Evolutionary conservation across 2,329 filamentous ascomycete genomes (phyloP).

Genomic region (Nannizziopsis barbatae): DNA sequence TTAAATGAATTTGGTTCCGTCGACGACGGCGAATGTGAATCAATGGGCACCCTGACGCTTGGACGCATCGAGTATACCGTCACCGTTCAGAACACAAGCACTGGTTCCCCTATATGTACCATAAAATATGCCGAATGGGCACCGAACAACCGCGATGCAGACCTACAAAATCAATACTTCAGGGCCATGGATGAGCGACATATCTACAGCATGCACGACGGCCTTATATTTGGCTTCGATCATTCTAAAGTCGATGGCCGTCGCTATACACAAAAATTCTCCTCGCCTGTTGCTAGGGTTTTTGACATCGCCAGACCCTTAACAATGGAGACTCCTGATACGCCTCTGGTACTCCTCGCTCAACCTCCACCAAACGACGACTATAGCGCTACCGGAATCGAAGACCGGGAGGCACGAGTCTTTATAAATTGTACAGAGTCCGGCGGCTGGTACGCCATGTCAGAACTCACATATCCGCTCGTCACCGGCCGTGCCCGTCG

Average conservation of each 20-base stretch:
- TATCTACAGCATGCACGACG: slow-evolving; percentile 77
- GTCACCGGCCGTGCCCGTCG: slow-evolving; percentile 58
- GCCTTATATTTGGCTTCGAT: slow-evolving; percentile 70
- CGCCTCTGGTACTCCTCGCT: slow-evolving; percentile 71
- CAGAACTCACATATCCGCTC: slow-evolving; percentile 72
- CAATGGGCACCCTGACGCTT: slow-evolving; percentile 67
- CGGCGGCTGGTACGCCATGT: slow-evolving; percentile 93
- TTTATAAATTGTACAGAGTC: slow-evolving; percentile 76
- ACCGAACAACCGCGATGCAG: slow-evolving; percentile 79
- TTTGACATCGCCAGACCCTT: slow-evolving; percentile 76
- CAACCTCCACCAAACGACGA: slow-evolving; percentile 55
- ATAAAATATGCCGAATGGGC: slow-evolving; percentile 91
- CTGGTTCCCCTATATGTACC: slow-evolving; percentile 68
- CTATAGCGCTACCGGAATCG: slow-evolving; percentile 28
- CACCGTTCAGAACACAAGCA: slow-evolving; percentile 64
- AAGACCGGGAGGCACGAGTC: slow-evolving; percentile 53
- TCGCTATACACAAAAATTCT: slow-evolving; percentile 57
- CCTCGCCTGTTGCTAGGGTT: slow-evolving; percentile 70
- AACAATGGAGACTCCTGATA: slow-evolving; percentile 54
- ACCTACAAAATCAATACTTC: slow-evolving; percentile 73
- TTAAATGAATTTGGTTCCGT: slow-evolving; percentile 49
- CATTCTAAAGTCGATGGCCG: slow-evolving; percentile 46
- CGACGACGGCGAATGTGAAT: slow-evolving; percentile 64
- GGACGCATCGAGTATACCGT: slow-evolving; percentile 85
- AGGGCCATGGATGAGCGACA: slow-evolving; percentile 76